Base-by-base conservation (phyloP, 345 rosid genomes). In the Passiflora organensis region DNA sequence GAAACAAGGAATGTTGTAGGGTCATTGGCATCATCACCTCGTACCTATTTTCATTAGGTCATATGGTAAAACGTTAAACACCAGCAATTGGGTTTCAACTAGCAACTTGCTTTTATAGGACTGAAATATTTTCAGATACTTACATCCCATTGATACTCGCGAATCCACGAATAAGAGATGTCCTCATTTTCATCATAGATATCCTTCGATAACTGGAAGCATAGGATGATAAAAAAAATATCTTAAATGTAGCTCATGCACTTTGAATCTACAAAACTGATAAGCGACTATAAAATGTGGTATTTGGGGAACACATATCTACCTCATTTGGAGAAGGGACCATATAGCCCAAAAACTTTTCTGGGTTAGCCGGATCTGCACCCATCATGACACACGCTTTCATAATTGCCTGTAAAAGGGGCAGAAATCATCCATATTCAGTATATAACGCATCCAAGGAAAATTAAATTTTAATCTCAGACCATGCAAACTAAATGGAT, bases 71-170 rank as follows among this genome's bases (percentile, higher is more conserved):
- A 59, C 34, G 5, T 66, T 37, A 50, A n/a, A n/a, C n/a, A 48
- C 32, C 44, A 43, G 69, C 24, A 41, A 46, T 13, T 28, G 18
- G 24, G 32, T 65, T 22, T 6, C 13, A 37, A 47, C 56, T 50
- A 24, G 15, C 49, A 56, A 4, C 17, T 22, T 12, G 13, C 2
- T 2, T 19, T 53, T 41, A 14, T 4, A 24, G 17, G 10, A 37
- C 38, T 45, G 66, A 56, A 32, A 45, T 12, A 10, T 2, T 8
- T 28, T 28, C 34, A 4, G 28, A 48, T 48, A 84, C 99, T 41
- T 85, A 93, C 99, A 78, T 86, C 85, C 99, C 99, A 93, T 32
- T 80, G 56, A 76, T 93, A 93, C 68, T 86, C 97, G 2, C 99
- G 85, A 65, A 89, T 63, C 99, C 99, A 93, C 48, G 88, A 72